A percentile compares a stretch with the other conserved stretches of the same genome.
Conservation (phyloP, 305 asterid species). For the Fraxinus paxiana region DNA sequence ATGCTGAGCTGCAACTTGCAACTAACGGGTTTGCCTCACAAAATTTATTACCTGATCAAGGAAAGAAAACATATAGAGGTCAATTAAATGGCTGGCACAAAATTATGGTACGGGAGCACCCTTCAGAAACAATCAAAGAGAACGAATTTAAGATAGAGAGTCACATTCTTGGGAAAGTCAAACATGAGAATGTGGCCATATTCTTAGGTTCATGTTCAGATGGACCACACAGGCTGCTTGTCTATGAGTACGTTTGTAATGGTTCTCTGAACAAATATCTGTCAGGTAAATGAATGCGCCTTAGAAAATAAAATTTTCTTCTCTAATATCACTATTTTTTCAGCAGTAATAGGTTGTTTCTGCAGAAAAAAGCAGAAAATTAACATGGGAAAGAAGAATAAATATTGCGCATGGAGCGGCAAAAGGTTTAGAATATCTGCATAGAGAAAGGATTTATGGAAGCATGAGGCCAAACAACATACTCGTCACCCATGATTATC, state of each 20-base stretch:
- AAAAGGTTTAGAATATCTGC: slow-evolving; percentile 43
- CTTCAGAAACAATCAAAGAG: slow-evolving; percentile 42
- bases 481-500: slow-evolving; percentile 50
- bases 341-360: not conserved
- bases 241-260: slow-evolving; percentile 52
- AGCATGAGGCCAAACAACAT: slow-evolving; percentile 49
- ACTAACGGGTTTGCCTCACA: slow-evolving; percentile 39
- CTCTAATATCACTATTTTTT: not conserved
- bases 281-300: slow-evolving; percentile 27
- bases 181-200: slow-evolving; percentile 45
- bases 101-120: slow-evolving; percentile 38
- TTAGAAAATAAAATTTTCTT: not conserved
- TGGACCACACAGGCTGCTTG: slow-evolving; percentile 39
- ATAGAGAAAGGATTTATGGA: slow-evolving; percentile 33
- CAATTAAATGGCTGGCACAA: slow-evolving; percentile 33
- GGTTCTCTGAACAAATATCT: slow-evolving; percentile 45
- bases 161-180: slow-evolving; percentile 32
- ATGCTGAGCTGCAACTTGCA: slow-evolving; percentile 44
- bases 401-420: slow-evolving; percentile 45
- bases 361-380: slow-evolving; percentile 35
- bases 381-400: slow-evolving; percentile 52
- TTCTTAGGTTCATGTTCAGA: slow-evolving; percentile 49
- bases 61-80: slow-evolving; percentile 37
- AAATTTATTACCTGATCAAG: slow-evolving; percentile 28
- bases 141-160: slow-evolving; percentile 36